These are phyloP conservation scores for Gleditsia sinensis DNA, from an alignment of 306 rosid species.

Conservation along the genomic window DNA sequence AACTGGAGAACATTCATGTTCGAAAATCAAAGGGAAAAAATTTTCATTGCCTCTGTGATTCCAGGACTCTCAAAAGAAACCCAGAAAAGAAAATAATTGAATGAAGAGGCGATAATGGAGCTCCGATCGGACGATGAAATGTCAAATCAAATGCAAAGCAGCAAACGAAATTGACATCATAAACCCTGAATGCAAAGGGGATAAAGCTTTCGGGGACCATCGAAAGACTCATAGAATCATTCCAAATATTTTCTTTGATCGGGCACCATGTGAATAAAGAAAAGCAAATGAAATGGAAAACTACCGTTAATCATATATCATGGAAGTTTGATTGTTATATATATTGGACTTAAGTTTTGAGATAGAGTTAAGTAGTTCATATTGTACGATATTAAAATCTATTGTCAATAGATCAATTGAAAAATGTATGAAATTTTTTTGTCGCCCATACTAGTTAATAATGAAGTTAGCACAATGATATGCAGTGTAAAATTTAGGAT, in stretches of 20 bases:
- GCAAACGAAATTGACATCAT: conserved; percentile 14
- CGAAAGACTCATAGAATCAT: not conserved
- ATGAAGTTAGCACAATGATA: too few species aligned
- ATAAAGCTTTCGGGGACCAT: not conserved
- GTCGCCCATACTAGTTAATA: too few species aligned
- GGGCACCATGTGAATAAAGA: not conserved
- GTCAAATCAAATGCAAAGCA: conserved; percentile 28
- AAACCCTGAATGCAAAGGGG: conserved; percentile 29
- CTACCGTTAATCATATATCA: not conserved
- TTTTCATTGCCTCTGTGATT: not conserved
- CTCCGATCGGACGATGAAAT: conserved; percentile 34
- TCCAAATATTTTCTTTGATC: not conserved
- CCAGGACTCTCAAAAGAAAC: conserved; percentile 24
- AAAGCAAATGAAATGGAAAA: not conserved
- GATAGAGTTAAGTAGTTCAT: too few species aligned
- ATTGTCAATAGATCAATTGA: too few species aligned
- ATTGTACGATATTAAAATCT: too few species aligned
- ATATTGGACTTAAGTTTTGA: too few species aligned
- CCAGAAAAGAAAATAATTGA: conserved; percentile 17
- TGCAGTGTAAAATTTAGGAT: too few species aligned
- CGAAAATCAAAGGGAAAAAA: too few species aligned
- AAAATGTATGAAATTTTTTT: too few species aligned
- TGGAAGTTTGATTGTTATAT: too few species aligned
- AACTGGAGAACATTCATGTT: not conserved
- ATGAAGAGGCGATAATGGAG: conserved; percentile 29